Base-by-base conservation (phyloP, 2,329 filamentous ascomycete genomes). In the Colletotrichum sp. region DNA sequence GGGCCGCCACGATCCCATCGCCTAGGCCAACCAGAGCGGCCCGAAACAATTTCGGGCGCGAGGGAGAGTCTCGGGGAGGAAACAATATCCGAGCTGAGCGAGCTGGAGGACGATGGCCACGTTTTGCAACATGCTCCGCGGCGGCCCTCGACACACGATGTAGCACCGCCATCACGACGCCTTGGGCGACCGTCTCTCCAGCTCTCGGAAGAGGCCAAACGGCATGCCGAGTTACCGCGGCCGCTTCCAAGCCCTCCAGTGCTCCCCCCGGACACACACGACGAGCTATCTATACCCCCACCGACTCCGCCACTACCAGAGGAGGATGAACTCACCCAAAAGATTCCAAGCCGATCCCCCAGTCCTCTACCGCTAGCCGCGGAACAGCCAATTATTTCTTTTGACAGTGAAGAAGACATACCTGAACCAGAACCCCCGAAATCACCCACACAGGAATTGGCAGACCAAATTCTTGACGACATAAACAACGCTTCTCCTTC, bases 401-500 rank as follows among this genome's bases (percentile, higher is more conserved):
- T 78, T 16, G 72, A 69, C 6, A 67, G 57, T 28, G 68, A 18
- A 44, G 69, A 75, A 62, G 71, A 63, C 5, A 30, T 64, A 15
- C 76, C 78, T 4, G 69, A 68, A 8, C 69, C 72, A 16, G 79
- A 77, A 57, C 75, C 78, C 55, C 77, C 81, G 18, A 59, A 60
- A 21, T 87, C 88, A 2, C 87, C 88, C 1, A 88, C 88, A 0
- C 88, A 91, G 71, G 84, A 86, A n/a, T 80, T 89, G 76, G 90
- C 90, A 1, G 89, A 92, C 72, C 85, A 89, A 55, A 92, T 92
- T 57, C 82, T 92, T 6, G 87, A 88, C 15, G 90, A 89, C 0
- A 89, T 92, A 81, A 85, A 88, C 28, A 87, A 87, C 62, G 86
- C 87, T 1, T 92, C 91, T 3, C 91, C 91, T 0, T 93, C 92